Base-by-base conservation (phyloP, 176 grass and related monocot genomes). In the Avena eriantha region DNA sequence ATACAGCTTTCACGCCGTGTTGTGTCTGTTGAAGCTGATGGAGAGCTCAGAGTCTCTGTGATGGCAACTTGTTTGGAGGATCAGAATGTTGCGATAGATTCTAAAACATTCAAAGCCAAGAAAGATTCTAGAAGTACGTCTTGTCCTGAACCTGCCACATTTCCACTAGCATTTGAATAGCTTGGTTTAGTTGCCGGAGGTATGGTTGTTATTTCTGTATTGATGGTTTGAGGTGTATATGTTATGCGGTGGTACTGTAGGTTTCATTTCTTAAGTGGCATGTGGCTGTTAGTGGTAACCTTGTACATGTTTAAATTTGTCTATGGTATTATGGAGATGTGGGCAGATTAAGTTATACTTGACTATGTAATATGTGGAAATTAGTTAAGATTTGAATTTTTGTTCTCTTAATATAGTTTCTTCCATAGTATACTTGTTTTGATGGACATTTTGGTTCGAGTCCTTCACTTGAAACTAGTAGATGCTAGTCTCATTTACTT, bases 1-100 rank as follows among this genome's bases (percentile, higher is more conserved):
- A 60, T 84, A 19, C 45, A 63, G 1, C 82, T 84, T 16, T 76
- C 82, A 49, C 70, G 82, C 24, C 13, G 70, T 64, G 70, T 84
- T 35, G 71, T 76, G 19, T 76, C 70, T 35, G 82, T 84, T 49
- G 82, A 75, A 63, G 1, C 5, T 26, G 3, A 2, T 60, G 18
- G 82, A 61, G 47, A 33, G 10, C 39, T 84, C 17, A 35, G 12
- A 47, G 35, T 84, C 31, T 84, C 54, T 36, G 55, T 75, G 5
- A 75, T 26, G 55, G 69, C 55, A 71, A n/a, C 21, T 43, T 6
- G 35, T 61, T n/a, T 23, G 4, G 23, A 75, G 26, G 69, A 57
- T 64, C 41, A 13, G 22, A n/a, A 29, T 3, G 24, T 61, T 61
- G 24, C 16, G 24, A 9, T 5, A 36, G 36, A n/a, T 60, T 46